Percentiles rank a stretch among this genome's conserved stretches.
Evolutionary conservation across 192 early-diverging fungal species (phyloP).

Genomic region (Lobosporangium transversale): DNA sequence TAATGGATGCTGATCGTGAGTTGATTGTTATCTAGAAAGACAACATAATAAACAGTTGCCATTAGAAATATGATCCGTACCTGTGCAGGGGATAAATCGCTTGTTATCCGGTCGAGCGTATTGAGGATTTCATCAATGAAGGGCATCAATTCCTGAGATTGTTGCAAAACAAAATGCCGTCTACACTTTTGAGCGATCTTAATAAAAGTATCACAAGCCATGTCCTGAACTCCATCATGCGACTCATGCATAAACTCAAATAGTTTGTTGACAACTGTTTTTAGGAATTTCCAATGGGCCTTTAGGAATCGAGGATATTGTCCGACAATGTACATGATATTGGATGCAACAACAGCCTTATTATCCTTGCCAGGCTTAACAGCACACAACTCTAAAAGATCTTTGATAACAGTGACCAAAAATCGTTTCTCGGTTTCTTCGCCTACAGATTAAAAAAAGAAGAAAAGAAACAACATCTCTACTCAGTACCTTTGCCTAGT

Average conservation of each 20-base stretch:
- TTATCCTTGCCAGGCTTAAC: conserved; percentile 99
- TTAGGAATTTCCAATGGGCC: conserved; percentile 99
- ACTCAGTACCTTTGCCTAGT: too few species aligned
- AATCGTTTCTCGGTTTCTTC: conserved; percentile 97
- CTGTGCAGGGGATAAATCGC: conserved; percentile 90
- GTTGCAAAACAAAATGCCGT: conserved; percentile 93
- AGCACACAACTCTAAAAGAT: conserved; percentile 90
- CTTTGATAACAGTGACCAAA: conserved; percentile 98
- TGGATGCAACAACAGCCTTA: conserved; percentile 98
- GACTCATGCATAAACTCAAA: conserved; percentile 99
- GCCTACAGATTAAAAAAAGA: too few species aligned
- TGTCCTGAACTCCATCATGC: conserved; percentile 97
- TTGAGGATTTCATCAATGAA: conserved; percentile 97
- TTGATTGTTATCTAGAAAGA: not conserved
- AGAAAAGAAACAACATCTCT: not conserved
- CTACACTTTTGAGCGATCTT: conserved; percentile 98
- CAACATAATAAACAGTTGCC: not conserved
- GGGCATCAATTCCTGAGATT: conserved; percentile 85
- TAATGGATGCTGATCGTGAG: conserved; percentile 17
- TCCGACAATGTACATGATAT: conserved; percentile 99
- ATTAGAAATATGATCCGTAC: conserved; percentile 35
- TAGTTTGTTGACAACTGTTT: conserved; percentile 99
- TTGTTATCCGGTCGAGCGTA: conserved; percentile 82
- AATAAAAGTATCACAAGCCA: conserved; percentile 99
- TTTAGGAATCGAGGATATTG: conserved; percentile 99